Conservation (phyloP, 2,329 filamentous ascomycete species). For the Hypoxylon sp. region DNA sequence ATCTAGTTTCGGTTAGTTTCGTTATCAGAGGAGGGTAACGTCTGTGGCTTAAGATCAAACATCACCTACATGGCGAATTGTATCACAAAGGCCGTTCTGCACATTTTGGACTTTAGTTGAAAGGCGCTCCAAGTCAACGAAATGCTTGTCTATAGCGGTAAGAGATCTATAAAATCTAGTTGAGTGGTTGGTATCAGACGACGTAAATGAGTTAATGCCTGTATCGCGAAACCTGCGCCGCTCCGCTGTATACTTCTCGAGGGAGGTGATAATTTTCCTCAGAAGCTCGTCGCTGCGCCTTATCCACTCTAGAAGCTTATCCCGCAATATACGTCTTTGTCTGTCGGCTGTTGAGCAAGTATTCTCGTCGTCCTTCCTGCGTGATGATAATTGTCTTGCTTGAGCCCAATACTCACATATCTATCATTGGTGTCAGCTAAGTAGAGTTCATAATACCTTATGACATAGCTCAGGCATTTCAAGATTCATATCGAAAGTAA, state of each 20-base stretch:
- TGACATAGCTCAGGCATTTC: background rate
- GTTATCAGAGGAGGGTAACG: background rate
- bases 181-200: background rate
- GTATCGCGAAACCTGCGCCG: constrained; percentile 19
- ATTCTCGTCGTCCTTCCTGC: background rate
- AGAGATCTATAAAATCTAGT: constrained; percentile 2
- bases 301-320: constrained; percentile 34
- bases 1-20: constrained; percentile 11
- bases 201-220: constrained; percentile 26
- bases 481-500: background rate
- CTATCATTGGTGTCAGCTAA: background rate
- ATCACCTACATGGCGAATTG: constrained; percentile 7
- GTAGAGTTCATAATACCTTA: too few relatives aligned
- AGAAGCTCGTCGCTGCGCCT: constrained; percentile 19
- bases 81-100: constrained; percentile 1
- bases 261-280: constrained; percentile 2
- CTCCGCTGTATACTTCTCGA: constrained; percentile 10
- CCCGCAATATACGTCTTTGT: constrained; percentile 4
- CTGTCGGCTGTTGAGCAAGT: background rate
- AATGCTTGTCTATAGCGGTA: constrained; percentile 1
- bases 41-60: background rate
- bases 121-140: constrained; percentile 13
- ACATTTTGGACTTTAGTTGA: constrained; percentile 3
- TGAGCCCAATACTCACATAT: background rate
- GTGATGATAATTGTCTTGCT: background rate